Percentiles rank a stretch among this genome's conserved stretches.
Evolutionary conservation across 345 rosid genomes (phyloP).

Genomic region (Pelargonium nanum): DNA sequence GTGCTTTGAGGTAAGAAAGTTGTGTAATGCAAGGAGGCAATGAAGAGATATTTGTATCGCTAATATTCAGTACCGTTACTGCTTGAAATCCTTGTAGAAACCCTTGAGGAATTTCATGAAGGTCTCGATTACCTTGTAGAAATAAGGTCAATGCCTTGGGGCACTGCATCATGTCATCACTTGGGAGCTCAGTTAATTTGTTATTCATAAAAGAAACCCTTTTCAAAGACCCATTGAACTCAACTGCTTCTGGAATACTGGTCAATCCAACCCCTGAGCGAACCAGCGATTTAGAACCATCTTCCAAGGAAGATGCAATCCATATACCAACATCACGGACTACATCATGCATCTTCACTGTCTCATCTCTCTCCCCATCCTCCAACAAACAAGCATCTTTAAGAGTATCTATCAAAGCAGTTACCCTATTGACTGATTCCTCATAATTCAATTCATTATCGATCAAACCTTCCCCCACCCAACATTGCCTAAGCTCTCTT

Average conservation of each 20-base stretch:
- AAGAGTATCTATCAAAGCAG: constrained; percentile 27
- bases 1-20: constrained; percentile 21
- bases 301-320: constrained; percentile 18
- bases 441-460: constrained; percentile 20
- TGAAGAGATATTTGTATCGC: constrained; percentile 20
- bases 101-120: too few relatives aligned
- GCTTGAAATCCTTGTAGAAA: background rate
- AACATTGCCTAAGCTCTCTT: constrained; percentile 26
- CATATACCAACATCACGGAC: constrained; percentile 38
- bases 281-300: constrained; percentile 20
- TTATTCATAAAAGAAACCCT: constrained; percentile 36
- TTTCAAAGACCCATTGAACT: constrained; percentile 15
- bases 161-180: background rate
- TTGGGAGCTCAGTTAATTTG: constrained; percentile 1
- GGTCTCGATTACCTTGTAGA: background rate
- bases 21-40: constrained; percentile 24
- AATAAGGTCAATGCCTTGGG: background rate
- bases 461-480: constrained; percentile 37
- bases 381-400: constrained; percentile 37
- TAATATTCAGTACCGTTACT: constrained; percentile 23
- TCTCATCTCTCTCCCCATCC: constrained; percentile 25
- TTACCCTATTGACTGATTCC: constrained; percentile 22
- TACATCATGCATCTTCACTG: constrained; percentile 38
- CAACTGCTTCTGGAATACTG: constrained; percentile 10
- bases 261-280: constrained; percentile 20